phyloP scores from a whole-genome alignment of 208 protist genomes.

The Crithidia sp. region DNA sequence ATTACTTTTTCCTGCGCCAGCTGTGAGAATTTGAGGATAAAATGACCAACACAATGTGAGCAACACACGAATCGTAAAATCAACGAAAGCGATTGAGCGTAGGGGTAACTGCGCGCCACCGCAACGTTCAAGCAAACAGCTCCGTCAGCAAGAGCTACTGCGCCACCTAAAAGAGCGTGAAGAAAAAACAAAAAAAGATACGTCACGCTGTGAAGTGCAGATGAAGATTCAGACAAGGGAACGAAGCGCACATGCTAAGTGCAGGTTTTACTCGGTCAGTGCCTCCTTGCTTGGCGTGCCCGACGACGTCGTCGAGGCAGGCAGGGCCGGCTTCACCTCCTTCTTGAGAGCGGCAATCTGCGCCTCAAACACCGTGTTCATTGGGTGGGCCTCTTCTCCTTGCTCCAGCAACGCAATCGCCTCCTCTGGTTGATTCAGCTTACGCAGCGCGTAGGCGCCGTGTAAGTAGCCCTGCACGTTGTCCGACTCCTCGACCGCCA shows the following conservation, averaged over 20 bases:
- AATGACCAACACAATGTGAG: slow-evolving; percentile 2
- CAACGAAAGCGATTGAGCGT: too few species aligned
- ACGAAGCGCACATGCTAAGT: too few species aligned
- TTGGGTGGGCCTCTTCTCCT: slow-evolving; percentile 71
- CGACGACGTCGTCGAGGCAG: slow-evolving; percentile 12
- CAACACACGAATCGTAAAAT: neutral
- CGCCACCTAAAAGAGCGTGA: too few species aligned
- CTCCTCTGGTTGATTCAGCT: slow-evolving; percentile 57
- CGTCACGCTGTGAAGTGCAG: too few species aligned
- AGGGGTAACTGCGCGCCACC: too few species aligned
- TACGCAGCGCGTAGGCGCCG: slow-evolving; percentile 70
- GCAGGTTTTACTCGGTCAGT: slow-evolving; percentile 15
- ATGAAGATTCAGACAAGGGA: too few species aligned
- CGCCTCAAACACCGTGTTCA: slow-evolving; percentile 56
- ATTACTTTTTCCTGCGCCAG: neutral
- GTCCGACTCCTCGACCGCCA: slow-evolving; percentile 64
- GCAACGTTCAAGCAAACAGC: too few species aligned
- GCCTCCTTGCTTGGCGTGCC: neutral
- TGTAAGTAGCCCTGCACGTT: slow-evolving; percentile 89
- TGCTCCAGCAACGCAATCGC: slow-evolving; percentile 65
- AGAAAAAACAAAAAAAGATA: too few species aligned
- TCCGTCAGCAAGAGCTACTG: too few species aligned
- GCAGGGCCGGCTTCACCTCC: slow-evolving; percentile 46
- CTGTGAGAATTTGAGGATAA: neutral
- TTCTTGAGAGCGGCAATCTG: slow-evolving; percentile 59